Percentiles rank a stretch among this genome's conserved stretches.
Conservation (phyloP, 2,329 filamentous ascomycete genomes). For the Botryotinia globosa region DNA sequence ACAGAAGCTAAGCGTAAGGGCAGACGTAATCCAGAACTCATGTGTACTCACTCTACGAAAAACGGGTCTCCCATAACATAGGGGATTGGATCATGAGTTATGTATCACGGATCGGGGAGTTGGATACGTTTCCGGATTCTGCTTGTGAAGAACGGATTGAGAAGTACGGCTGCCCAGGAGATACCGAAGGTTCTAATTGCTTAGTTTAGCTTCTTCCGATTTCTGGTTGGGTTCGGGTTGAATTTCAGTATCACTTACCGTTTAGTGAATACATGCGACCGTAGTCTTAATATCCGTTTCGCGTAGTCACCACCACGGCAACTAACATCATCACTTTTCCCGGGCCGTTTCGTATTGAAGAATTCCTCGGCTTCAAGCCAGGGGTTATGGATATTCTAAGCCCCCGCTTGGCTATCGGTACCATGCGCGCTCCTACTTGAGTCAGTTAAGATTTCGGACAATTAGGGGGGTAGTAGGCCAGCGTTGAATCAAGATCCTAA, state of each 20-base stretch:
- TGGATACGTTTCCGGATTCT: not conserved
- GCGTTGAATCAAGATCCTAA: not conserved
- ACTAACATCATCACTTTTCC: no score
- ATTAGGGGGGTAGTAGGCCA: not conserved
- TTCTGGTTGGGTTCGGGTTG: not conserved
- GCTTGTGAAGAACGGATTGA: not conserved
- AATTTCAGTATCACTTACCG: not conserved
- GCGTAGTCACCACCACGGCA: not conserved
- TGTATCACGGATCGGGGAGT: not conserved
- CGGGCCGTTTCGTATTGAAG: no score
- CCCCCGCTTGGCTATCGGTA: not conserved
- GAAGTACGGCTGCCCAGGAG: not conserved
- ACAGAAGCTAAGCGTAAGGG: not conserved
- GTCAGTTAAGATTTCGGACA: not conserved
- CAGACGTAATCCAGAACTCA: not conserved
- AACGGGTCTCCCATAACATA: not conserved
- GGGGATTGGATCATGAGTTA: not conserved
- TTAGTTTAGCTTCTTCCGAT: not conserved
- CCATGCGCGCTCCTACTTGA: not conserved
- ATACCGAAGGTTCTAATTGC: not conserved
- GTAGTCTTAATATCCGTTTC: not conserved
- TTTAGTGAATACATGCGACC: not conserved
- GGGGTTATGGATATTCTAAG: no score
- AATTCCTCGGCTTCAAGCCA: not conserved
- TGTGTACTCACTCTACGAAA: not conserved